Percentiles rank a stretch among this genome's conserved stretches.
These are phyloP conservation scores for Yamagishiella unicocca DNA, from an alignment of 139 green algal genomes.

Conservation along the genomic window DNA sequence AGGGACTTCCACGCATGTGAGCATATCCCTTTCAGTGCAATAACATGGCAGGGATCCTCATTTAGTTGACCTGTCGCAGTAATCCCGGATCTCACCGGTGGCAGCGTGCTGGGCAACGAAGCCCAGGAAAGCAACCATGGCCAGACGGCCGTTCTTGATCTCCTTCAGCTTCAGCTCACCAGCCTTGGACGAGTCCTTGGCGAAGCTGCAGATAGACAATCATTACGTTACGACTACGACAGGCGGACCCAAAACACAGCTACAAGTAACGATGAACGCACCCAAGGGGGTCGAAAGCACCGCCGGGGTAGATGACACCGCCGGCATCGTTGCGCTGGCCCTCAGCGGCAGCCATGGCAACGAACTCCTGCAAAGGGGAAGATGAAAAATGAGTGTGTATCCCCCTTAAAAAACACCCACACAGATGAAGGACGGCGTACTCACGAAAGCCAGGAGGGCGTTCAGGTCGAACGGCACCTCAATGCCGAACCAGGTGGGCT, in stretches of 20 bases:
- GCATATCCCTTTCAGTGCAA: too few species aligned
- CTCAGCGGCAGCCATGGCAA: conserved; percentile 82
- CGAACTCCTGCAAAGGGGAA: conserved; percentile 71
- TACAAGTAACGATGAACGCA: neutral
- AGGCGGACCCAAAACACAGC: neutral
- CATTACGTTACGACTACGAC: neutral
- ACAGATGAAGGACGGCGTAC: conserved; percentile 9
- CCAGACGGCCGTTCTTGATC: conserved; percentile 94
- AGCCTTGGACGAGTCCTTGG: conserved; percentile 77
- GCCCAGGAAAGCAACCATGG: conserved; percentile 75
- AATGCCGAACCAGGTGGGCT: conserved; percentile 80
- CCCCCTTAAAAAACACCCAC: neutral
- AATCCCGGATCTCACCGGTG: conserved; percentile 67
- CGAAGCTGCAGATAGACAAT: conserved; percentile 55
- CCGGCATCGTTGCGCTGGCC: conserved; percentile 70
- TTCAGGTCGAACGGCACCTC: conserved; percentile 86
- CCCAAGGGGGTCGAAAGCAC: conserved; percentile 91
- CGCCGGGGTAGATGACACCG: conserved; percentile 87
- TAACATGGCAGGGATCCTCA: too few species aligned
- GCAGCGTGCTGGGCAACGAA: conserved; percentile 87
- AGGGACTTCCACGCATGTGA: neutral
- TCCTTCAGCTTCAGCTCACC: conserved; percentile 91
- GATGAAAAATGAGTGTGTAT: neutral
- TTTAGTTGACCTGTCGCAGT: too few species aligned
- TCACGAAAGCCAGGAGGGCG: conserved; percentile 81